Conservation (phyloP, 73 alveolate species). For the Paramecium octaurelia region DNA sequence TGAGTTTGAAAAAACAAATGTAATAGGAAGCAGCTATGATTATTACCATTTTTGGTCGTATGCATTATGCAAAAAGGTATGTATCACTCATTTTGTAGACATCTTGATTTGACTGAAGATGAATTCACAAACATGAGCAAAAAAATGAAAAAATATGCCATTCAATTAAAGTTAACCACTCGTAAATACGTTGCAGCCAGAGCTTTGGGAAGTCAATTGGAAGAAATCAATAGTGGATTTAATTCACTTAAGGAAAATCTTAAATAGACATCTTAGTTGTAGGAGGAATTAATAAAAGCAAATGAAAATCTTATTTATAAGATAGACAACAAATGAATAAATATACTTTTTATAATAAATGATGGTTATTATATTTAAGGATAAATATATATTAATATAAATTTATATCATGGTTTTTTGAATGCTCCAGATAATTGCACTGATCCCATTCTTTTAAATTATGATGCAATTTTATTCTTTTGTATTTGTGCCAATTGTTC, state of each 20-base stretch:
- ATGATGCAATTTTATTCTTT: not conserved
- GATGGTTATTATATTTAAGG: not conserved
- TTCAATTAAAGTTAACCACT: not conserved
- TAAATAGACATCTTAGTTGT: not conserved
- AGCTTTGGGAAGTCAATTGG: not conserved
- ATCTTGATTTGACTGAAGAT: not conserved
- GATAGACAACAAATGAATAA: not conserved
- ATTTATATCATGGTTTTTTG: not conserved
- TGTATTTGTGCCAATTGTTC: not conserved
- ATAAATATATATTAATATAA: not conserved
- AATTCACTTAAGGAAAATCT: conserved; percentile 23
- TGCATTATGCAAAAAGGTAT: conserved; percentile 43
- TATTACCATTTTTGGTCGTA: conserved; percentile 44
- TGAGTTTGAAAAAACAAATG: conserved; percentile 46
- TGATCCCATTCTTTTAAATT: not conserved
- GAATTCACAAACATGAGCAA: not conserved
- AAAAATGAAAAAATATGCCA: not conserved
- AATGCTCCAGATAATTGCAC: not conserved
- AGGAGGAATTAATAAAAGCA: not conserved
- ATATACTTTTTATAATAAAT: not conserved
- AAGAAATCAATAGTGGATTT: conserved; percentile 37
- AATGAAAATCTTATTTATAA: not conserved
- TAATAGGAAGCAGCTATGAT: conserved; percentile 45
- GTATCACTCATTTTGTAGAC: not conserved
- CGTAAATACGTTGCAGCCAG: conserved; percentile 43